Conservation (phyloP, 257 asterid genomes). For the Nicotiana otophora region DNA sequence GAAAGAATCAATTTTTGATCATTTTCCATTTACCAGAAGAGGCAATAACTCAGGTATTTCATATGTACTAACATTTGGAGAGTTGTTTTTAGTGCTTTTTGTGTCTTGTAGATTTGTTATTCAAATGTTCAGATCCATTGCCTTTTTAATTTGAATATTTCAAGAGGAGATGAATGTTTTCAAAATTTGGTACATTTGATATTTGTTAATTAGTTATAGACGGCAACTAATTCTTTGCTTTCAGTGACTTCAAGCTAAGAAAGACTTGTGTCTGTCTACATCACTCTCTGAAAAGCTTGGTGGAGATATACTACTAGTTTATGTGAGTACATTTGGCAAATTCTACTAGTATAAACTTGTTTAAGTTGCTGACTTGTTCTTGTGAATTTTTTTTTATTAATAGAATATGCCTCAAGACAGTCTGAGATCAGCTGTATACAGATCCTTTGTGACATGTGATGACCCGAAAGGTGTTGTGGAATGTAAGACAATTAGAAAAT, state of each 20-base stretch:
- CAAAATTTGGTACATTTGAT: not conserved
- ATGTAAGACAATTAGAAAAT: slow-evolving; percentile 40
- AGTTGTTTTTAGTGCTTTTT: not conserved
- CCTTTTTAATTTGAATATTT: not conserved
- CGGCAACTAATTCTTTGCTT: slow-evolving; percentile 29
- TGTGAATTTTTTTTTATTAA: not conserved
- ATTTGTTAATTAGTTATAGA: slow-evolving; percentile 4
- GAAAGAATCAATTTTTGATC: slow-evolving; percentile 10
- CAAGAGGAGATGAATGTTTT: not conserved
- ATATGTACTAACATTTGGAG: not conserved
- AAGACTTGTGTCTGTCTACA: slow-evolving; percentile 9
- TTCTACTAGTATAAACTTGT: not conserved
- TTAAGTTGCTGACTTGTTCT: slow-evolving; percentile 19
- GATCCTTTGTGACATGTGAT: slow-evolving; percentile 67
- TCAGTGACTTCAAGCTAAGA: slow-evolving; percentile 14
- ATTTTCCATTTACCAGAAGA: not conserved
- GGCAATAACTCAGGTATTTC: not conserved
- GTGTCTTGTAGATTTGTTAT: not conserved
- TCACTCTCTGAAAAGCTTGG: slow-evolving; percentile 5
- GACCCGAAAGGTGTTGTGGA: slow-evolving; percentile 71
- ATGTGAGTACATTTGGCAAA: slow-evolving; percentile 20
- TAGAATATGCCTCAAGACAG: slow-evolving; percentile 67
- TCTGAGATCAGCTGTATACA: slow-evolving; percentile 51
- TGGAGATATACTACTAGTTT: slow-evolving; percentile 5
- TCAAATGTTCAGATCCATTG: slow-evolving; percentile 6